These are phyloP conservation scores for Pezicula neosporulosa DNA, from an alignment of 2,329 filamentous ascomycete genomes.

Conservation along the genomic window DNA sequence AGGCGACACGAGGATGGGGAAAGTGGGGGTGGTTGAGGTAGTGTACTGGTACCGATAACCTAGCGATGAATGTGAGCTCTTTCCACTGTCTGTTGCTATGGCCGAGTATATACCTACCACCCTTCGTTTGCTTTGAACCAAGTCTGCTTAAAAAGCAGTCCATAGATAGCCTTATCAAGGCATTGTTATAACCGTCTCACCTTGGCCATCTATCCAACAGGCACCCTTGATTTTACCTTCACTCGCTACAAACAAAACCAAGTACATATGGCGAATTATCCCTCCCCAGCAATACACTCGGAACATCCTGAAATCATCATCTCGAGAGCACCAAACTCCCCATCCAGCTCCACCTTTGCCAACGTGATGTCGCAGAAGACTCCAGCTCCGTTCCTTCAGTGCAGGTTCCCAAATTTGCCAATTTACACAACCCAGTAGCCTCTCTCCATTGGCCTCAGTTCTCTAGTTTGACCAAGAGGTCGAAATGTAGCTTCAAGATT, in stretches of 20 bases:
- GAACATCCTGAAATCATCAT: conserved; percentile 39
- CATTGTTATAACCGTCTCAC: conserved; percentile 52
- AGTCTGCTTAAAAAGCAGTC: too few species aligned
- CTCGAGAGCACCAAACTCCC: conserved; percentile 58
- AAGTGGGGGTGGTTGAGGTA: too few species aligned
- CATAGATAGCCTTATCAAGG: conserved; percentile 20
- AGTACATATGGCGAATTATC: conserved; percentile 67
- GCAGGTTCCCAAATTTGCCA: conserved; percentile 49
- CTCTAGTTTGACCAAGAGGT: conserved; percentile 44
- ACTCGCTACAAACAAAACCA: conserved; percentile 72
- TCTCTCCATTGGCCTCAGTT: conserved; percentile 59
- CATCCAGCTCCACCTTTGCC: conserved; percentile 58
- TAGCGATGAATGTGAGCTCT: too few species aligned
- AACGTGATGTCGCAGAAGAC: conserved; percentile 57
- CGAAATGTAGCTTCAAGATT: conserved; percentile 50
- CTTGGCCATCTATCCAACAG: conserved; percentile 65
- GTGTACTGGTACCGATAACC: too few species aligned
- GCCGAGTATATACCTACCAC: too few species aligned
- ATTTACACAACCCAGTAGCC: conserved; percentile 71
- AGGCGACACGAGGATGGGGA: too few species aligned
- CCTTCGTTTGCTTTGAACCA: too few species aligned
- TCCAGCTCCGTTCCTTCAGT: conserved; percentile 55
- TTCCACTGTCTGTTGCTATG: too few species aligned
- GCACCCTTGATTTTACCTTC: conserved; percentile 55
- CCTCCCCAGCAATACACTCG: conserved; percentile 78